Base-by-base conservation (phyloP, 345 rosid species). In the Camelina sativa region DNA sequence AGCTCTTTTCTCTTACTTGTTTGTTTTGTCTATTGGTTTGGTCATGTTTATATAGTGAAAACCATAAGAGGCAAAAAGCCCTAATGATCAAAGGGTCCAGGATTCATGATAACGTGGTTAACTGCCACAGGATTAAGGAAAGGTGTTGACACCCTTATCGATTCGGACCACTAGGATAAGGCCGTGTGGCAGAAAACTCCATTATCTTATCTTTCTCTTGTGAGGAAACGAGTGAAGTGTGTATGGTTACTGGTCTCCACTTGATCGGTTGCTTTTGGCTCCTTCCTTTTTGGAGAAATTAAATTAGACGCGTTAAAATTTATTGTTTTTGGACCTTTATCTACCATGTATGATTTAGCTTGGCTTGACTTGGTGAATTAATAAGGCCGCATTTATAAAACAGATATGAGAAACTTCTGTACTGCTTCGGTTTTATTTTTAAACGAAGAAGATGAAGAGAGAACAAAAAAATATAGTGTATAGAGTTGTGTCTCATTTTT, bases 141-240 rank as follows among this genome's bases (percentile, higher is more conserved):
- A 51, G 81, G 81, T 73, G 40, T 73, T 67, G 80, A 66, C 73
- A 72, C 68, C 73, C 81, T 78, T 78, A 78, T 78, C 81, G 19
- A 16, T n/a, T 43, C 40, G 13, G 5, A 41, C 69, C 73, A 72
- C 19, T 77, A 50, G 13, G 63, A 15, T 65, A 30, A 65, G 12
- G 69, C 63, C 77, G 66, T 51, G 58, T 78, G 81, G 51, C 50
- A 51, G 17, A 41, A 32, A 60, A 41, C n/a, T 23, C 8, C 65
- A 73, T 67, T 11, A 67, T 22, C 74, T 78, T 78, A 73, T 76
- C 80, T 69, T 75, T 59, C 12, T 50, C 1, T 50, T 50, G 53
- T 51, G 55, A 59, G 20, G 38, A 47, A 57, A 74, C 20, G 66
- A 47, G 61, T 60, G 73, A 75, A 9, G 30, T 67, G 62, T 75